Base-by-base conservation (phyloP, 371 early-diverging fungal species). In the Phascolomyces articulosus region DNA sequence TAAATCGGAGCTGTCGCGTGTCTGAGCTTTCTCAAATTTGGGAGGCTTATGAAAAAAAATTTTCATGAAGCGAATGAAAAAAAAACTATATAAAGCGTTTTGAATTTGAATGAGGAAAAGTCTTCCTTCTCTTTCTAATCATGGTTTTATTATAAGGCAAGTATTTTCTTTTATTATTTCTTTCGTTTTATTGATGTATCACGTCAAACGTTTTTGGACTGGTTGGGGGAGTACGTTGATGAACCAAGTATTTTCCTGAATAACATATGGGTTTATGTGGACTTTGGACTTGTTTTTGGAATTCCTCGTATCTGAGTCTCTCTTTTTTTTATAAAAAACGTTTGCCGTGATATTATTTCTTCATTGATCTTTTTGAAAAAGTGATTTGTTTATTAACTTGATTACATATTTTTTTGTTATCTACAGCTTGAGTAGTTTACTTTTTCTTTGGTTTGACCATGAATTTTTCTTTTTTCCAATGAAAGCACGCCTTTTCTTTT, bases 221-320 rank as follows among this genome's bases (percentile, higher is more conserved):
- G 34, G 34, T 24, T 24, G 51, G 11, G 51, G 51, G 51, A 51
- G 51, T 51, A 13, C 51, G 51, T 51, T 51, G 51, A 51, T 51
- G 51, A 51, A 51, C 24, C 51, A 51, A 51, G 51, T 16, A 51
- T 24, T 51, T 51, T 47, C 60, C 31, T 59, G 38, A 65, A 54
- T 34, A 34, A 54, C 63, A 38, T 49, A 44, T 23, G 64, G 60
- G 59, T 24, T 58, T 58, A 60, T 72, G 69, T 72, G 63, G 68
- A 68, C 28, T 40, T 58, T 38, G 49, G 27, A 40, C 63, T 53
- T 65, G 58, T 58, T 34, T 62, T 59, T 72, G 72, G 72, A 72
- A 72, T 72, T 72, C 72, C 72, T 72, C 72, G 72, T 65, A 59
- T 67, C 72, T 72, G 72, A 72, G 28, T 61, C 49, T 40, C 59